These are phyloP conservation scores for Hemerocallis citrina DNA, from an alignment of 106 monocot species.

Conservation along the genomic window DNA sequence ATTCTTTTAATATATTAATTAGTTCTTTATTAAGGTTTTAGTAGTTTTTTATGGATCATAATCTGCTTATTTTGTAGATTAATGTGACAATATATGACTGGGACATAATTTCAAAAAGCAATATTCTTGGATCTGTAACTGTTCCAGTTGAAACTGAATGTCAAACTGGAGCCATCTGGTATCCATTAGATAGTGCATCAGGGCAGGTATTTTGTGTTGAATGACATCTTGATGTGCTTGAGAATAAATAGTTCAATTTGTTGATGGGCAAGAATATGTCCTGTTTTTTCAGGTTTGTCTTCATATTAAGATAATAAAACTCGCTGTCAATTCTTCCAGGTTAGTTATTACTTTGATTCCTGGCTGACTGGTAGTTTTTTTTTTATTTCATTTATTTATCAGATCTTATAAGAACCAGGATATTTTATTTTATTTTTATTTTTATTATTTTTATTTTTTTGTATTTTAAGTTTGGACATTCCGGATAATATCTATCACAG, in stretches of 20 bases:
- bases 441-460: too few species aligned
- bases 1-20: not conserved
- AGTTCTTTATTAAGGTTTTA: not conserved
- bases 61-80: slow-evolving; percentile 30
- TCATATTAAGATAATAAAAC: slow-evolving; percentile 70
- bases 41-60: not conserved
- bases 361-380: not conserved
- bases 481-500: too few species aligned
- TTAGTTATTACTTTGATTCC: slow-evolving; percentile 23
- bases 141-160: slow-evolving; percentile 77
- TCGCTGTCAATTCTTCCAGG: slow-evolving; percentile 61
- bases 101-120: slow-evolving; percentile 99
- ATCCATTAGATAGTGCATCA: slow-evolving; percentile 68
- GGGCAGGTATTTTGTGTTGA: slow-evolving; percentile 55
- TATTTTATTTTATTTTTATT: too few species aligned
- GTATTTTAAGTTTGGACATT: too few species aligned
- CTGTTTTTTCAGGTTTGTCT: slow-evolving; percentile 74
- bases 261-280: not conserved
- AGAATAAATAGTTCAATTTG: not conserved
- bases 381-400: not conserved
- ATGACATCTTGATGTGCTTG: not conserved
- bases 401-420: not conserved
- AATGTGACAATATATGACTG: slow-evolving; percentile 97
- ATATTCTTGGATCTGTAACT: slow-evolving; percentile 86
- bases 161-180: slow-evolving; percentile 76